phyloP scores from a whole-genome alignment of 1,284 basidiomycete genomes.

The Cryptococcus sp. region DNA sequence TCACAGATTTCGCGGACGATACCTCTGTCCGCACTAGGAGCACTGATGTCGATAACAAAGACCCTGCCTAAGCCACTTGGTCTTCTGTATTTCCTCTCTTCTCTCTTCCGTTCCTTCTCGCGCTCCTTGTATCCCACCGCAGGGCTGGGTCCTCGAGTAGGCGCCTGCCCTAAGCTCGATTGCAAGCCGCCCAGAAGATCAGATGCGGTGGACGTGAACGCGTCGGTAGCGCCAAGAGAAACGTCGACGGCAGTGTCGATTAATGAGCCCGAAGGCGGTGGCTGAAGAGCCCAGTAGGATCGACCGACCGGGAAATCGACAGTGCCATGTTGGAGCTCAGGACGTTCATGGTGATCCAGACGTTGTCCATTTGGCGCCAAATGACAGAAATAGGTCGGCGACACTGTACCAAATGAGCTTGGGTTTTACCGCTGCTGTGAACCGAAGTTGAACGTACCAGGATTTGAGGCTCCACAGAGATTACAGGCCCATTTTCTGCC shows the following conservation, averaged over 20 bases:
- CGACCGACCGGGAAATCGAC: constrained; percentile 85
- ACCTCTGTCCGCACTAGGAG: constrained; percentile 69
- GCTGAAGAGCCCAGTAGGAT: constrained; percentile 81
- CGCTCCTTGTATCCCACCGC: constrained; percentile 35
- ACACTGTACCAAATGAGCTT: constrained; percentile 58
- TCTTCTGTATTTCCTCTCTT: constrained; percentile 53
- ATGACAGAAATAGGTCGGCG: constrained; percentile 80
- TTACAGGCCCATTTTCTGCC: constrained; percentile 93
- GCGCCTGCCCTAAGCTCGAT: constrained; percentile 39
- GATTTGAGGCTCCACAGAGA: constrained; percentile 77
- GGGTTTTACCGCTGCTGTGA: background rate
- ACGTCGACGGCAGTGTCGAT: constrained; percentile 60
- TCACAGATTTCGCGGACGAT: constrained; percentile 72
- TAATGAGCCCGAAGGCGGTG: constrained; percentile 52
- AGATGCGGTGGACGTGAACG: constrained; percentile 44
- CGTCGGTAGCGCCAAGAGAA: constrained; percentile 50
- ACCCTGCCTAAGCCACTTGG: constrained; percentile 75
- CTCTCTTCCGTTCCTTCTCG: constrained; percentile 33
- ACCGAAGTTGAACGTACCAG: constrained; percentile 62
- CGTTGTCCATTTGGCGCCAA: constrained; percentile 78
- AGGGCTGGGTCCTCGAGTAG: constrained; percentile 51
- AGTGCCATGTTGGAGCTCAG: constrained; percentile 87
- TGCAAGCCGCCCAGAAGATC: constrained; percentile 50
- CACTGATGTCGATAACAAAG: constrained; percentile 88
- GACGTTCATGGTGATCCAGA: constrained; percentile 77